Evolutionary conservation across 2,329 filamentous ascomycete genomes (phyloP).

Genomic region (Podosphaera aphanis): DNA sequence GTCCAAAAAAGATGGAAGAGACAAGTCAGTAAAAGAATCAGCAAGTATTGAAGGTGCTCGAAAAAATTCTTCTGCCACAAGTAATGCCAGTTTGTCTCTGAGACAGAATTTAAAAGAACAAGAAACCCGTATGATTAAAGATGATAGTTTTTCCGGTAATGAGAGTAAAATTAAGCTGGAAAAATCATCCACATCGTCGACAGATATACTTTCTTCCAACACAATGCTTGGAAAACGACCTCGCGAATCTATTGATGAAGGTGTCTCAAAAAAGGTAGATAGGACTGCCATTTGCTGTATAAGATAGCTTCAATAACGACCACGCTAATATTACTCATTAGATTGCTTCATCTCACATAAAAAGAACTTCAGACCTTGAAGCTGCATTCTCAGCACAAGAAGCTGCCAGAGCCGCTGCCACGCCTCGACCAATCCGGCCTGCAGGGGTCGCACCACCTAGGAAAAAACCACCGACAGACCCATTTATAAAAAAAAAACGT

Average conservation of each 20-base stretch:
- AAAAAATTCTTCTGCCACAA: not conserved
- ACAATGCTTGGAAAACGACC: slow-evolving; percentile 5
- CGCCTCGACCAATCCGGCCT: slow-evolving; percentile 3
- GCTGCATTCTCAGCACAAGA: slow-evolving; percentile 8
- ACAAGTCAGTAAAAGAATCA: not conserved
- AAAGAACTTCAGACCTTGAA: slow-evolving; percentile 6
- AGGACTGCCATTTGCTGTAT: not conserved
- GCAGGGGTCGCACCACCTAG: slow-evolving; percentile 8
- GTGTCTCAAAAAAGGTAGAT: slow-evolving; percentile 8
- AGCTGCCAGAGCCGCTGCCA: slow-evolving; percentile 5
- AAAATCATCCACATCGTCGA: not conserved
- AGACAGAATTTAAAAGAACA: not conserved
- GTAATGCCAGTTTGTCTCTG: not conserved
- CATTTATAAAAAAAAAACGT: slow-evolving; percentile 11
- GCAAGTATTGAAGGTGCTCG: not conserved
- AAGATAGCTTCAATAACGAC: not conserved
- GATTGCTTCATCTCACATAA: not conserved
- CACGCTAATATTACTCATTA: not conserved
- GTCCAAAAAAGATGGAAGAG: not conserved
- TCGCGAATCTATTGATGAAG: slow-evolving; percentile 6
- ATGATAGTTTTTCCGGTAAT: not conserved
- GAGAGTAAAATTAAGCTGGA: not conserved
- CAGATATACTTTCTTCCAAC: not conserved
- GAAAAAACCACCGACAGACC: slow-evolving; percentile 9
- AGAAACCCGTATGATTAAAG: not conserved